Evolutionary conservation across 192 early-diverging fungal species (phyloP).

Genomic region (Coemansia sp.): DNA sequence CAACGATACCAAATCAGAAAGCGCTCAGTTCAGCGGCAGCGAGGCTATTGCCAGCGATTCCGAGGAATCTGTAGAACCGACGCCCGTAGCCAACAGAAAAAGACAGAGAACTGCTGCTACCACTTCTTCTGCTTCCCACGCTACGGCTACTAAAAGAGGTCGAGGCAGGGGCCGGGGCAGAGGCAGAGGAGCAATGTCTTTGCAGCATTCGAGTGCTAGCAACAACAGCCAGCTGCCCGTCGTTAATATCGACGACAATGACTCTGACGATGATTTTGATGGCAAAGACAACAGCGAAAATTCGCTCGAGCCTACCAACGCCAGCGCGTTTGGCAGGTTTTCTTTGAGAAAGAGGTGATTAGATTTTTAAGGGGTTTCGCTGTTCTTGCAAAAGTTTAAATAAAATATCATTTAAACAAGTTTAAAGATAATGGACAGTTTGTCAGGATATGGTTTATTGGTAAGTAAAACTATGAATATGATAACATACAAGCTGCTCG

Average conservation of each 20-base stretch:
- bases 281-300: background rate
- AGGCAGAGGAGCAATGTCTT: slow-evolving; percentile 9
- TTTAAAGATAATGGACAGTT: no score
- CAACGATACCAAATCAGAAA: background rate
- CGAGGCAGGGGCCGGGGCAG: slow-evolving; percentile 21
- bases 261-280: slow-evolving; percentile 16
- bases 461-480: no score
- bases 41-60: slow-evolving; percentile 1
- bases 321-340: slow-evolving; percentile 28
- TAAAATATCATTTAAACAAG: no score
- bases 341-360: slow-evolving; percentile 22
- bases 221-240: slow-evolving; percentile 24
- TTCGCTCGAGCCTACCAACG: background rate
- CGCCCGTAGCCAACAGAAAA: slow-evolving; percentile 5
- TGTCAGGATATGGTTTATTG: no score
- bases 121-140: background rate
- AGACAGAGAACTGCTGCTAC: slow-evolving; percentile 10
- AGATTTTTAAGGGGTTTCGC: no score
- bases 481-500: no score
- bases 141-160: background rate
- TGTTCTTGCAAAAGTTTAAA: no score
- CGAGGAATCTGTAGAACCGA: background rate
- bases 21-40: background rate
- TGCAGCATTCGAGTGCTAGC: slow-evolving; percentile 18
- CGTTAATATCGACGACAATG: slow-evolving; percentile 15